Percentiles rank a stretch among this genome's conserved stretches.
Conservation (phyloP, 1,284 basidiomycete species). For the Amylostereum areolatum region DNA sequence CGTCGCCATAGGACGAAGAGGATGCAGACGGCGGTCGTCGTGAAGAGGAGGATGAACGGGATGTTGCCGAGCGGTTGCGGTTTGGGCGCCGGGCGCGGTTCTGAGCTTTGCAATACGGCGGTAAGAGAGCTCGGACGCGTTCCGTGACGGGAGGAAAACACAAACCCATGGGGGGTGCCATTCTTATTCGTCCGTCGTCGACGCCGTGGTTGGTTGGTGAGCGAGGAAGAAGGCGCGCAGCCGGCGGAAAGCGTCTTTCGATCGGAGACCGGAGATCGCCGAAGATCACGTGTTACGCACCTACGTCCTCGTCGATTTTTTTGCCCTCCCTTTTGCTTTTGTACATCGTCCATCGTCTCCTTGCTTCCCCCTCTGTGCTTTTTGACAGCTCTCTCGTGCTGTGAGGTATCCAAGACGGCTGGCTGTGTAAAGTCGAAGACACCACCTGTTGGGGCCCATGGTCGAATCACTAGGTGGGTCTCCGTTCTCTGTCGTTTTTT, state of each 20-base stretch:
- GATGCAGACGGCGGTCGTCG: conserved; percentile 50
- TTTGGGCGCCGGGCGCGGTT: conserved; percentile 53
- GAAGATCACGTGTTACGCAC: too few species aligned
- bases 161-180: neutral
- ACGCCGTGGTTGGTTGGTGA: neutral
- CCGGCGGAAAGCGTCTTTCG: too few species aligned
- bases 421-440: too few species aligned
- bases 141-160: conserved; percentile 7
- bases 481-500: neutral
- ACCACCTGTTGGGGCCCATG: too few species aligned
- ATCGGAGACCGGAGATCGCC: too few species aligned
- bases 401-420: too few species aligned
- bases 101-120: conserved; percentile 29
- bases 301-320: too few species aligned
- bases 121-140: neutral
- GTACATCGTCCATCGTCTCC: too few species aligned
- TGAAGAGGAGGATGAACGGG: conserved; percentile 51
- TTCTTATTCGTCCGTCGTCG: neutral
- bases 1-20: conserved; percentile 65
- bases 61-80: conserved; percentile 60
- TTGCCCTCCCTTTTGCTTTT: too few species aligned
- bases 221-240: neutral
- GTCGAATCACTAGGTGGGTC: too few species aligned
- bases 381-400: too few species aligned
- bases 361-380: too few species aligned